phyloP scores from a whole-genome alignment of 768 basidiomycete genomes.

The Pluteus cervinus region DNA sequence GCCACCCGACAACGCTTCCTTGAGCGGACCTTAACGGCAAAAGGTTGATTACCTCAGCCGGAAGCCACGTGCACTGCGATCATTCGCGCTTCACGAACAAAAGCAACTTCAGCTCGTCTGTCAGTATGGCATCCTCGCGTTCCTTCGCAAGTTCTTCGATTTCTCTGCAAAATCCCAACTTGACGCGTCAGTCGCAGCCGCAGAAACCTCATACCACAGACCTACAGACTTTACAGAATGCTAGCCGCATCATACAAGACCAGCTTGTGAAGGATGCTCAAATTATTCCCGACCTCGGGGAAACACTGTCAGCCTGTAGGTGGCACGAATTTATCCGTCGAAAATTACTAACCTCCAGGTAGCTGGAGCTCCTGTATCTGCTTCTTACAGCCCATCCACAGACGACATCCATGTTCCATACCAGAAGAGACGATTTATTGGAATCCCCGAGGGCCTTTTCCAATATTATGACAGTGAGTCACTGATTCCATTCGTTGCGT shows the following conservation, averaged over 20 bases:
- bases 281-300: slow-evolving; percentile 70
- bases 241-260: slow-evolving; percentile 62
- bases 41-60: too few relatives aligned
- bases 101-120: slow-evolving; percentile 5
- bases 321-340: slow-evolving; percentile 7
- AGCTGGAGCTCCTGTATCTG: slow-evolving; percentile 67
- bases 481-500: background rate
- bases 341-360: slow-evolving; percentile 9
- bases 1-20: too few relatives aligned
- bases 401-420: slow-evolving; percentile 77
- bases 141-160: slow-evolving; percentile 12
- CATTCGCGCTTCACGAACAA: too few relatives aligned
- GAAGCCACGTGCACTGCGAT: too few relatives aligned
- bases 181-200: slow-evolving; percentile 17
- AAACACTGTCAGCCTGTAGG: slow-evolving; percentile 58
- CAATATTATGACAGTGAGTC: slow-evolving; percentile 70
- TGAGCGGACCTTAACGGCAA: too few relatives aligned
- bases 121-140: slow-evolving; percentile 10
- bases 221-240: slow-evolving; percentile 55
- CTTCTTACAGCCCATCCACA: slow-evolving; percentile 71
- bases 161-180: slow-evolving; percentile 10
- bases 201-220: slow-evolving; percentile 41
- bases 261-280: slow-evolving; percentile 68
- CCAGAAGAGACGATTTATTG: slow-evolving; percentile 68
- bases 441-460: slow-evolving; percentile 74